phyloP scores from a whole-genome alignment of 441 rosid species.

The Adansonia madagascariensis region DNA sequence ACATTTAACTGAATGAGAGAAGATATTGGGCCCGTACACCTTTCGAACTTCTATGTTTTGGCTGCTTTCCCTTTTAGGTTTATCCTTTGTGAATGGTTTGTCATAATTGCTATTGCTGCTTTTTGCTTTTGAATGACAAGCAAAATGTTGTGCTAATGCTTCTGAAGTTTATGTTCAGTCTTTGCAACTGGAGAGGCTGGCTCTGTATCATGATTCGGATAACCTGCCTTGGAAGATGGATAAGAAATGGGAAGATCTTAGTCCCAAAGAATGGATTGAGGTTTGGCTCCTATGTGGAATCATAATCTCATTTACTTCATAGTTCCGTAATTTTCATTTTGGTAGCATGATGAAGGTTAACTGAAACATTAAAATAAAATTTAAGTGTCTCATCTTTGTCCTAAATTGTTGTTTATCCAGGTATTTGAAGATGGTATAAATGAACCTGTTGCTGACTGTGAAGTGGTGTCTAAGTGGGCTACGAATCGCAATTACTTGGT shows the following conservation, averaged over 20 bases:
- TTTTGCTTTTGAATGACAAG: slow-evolving; percentile 27
- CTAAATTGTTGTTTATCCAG: slow-evolving; percentile 43
- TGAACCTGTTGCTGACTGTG: slow-evolving; percentile 49
- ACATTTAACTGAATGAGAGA: slow-evolving; percentile 9
- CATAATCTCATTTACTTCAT: slow-evolving; percentile 13
- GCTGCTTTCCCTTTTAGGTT: slow-evolving; percentile 25
- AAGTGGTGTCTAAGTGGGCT: slow-evolving; percentile 73
- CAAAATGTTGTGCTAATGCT: slow-evolving; percentile 34
- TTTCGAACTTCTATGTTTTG: not conserved
- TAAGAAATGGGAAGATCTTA: slow-evolving; percentile 90
- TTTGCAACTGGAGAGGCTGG: slow-evolving; percentile 91
- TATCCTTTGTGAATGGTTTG: slow-evolving; percentile 20
- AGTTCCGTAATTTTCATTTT: not conserved
- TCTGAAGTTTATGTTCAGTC: slow-evolving; percentile 59
- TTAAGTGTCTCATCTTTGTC: not conserved
- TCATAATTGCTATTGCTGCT: slow-evolving; percentile 30
- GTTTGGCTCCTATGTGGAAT: slow-evolving; percentile 52
- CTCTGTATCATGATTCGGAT: slow-evolving; percentile 88
- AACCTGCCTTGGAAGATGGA: slow-evolving; percentile 79
- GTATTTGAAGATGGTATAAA: slow-evolving; percentile 96
- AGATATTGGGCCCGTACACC: not conserved
- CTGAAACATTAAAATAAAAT: not conserved
- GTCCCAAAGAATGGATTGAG: slow-evolving; percentile 94
- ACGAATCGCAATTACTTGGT: slow-evolving; percentile 73
- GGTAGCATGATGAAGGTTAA: slow-evolving; percentile 7